A percentile compares a stretch with the other conserved stretches of the same genome.
phyloP scores from a whole-genome alignment of 192 early-diverging fungal genomes.

The Umbelopsis isabellina region DNA sequence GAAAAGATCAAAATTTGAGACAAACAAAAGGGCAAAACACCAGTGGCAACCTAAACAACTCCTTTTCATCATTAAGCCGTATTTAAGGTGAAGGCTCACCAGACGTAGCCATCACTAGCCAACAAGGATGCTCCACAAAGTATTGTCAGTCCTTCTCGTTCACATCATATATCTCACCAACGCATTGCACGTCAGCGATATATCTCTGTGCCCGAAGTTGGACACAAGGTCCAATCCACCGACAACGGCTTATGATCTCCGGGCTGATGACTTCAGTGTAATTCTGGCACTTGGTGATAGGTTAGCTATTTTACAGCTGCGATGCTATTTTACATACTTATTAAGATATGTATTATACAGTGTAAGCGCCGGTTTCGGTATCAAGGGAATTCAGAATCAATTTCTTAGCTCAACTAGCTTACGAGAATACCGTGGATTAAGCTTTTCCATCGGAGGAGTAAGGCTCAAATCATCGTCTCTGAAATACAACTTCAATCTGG shows the following conservation, averaged over 20 bases:
- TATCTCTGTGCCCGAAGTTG: slow-evolving; percentile 45
- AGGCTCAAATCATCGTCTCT: neutral
- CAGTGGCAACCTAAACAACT: too few relatives aligned
- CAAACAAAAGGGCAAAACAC: too few relatives aligned
- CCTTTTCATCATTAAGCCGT: too few relatives aligned
- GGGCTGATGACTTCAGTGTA: slow-evolving; percentile 58
- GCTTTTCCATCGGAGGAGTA: slow-evolving; percentile 60
- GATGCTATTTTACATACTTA: neutral
- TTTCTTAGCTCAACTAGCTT: slow-evolving; percentile 34
- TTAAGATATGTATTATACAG: slow-evolving; percentile 25
- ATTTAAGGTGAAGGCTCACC: too few relatives aligned
- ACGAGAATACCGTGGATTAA: slow-evolving; percentile 54
- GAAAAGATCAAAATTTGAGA: too few relatives aligned
- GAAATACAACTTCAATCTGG: neutral
- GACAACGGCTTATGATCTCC: slow-evolving; percentile 46
- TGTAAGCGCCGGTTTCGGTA: slow-evolving; percentile 59
- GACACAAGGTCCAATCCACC: slow-evolving; percentile 33
- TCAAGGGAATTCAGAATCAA: slow-evolving; percentile 42
- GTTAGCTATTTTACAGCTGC: slow-evolving; percentile 4
- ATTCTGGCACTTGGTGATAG: slow-evolving; percentile 59
- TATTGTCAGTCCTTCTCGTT: neutral
- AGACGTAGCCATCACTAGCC: too few relatives aligned
- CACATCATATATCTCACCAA: neutral
- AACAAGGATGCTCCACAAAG: neutral
- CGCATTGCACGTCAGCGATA: neutral